A percentile compares a stretch with the other conserved stretches of the same genome.
These are phyloP conservation scores for Saccharomyces hybrid DNA, from an alignment of 1,139 yeast genomes.

Conservation along the genomic window DNA sequence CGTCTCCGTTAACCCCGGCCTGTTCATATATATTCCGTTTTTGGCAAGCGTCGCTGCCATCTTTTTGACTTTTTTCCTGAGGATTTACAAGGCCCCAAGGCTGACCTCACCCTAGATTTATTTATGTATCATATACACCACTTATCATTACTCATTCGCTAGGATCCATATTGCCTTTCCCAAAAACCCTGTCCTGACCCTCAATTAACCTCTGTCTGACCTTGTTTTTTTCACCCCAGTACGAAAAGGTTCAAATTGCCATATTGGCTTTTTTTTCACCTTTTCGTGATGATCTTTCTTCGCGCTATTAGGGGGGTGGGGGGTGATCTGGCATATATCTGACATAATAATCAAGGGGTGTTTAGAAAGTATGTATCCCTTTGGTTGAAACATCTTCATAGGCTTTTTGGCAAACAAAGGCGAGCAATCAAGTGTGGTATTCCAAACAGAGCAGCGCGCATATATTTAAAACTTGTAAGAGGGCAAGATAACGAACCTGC, in stretches of 20 bases:
- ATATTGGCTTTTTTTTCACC: neutral
- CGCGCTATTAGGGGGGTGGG: neutral
- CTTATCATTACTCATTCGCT: neutral
- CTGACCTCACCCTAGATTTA: neutral
- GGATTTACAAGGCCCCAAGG: constrained; percentile 10
- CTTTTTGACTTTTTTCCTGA: constrained; percentile 14
- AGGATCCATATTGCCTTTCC: neutral
- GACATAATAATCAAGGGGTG: neutral
- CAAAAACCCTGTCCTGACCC: neutral
- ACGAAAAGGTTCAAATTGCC: neutral
- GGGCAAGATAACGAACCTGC: neutral
- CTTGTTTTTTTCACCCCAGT: neutral
- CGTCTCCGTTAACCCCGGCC: constrained; percentile 27
- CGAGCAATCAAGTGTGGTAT: neutral
- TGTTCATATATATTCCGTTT: constrained; percentile 27
- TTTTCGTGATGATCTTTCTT: neutral
- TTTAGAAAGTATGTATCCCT: neutral
- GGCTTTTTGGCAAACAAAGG: neutral
- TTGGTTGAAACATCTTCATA: neutral
- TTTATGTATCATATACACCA: neutral
- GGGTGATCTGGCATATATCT: neutral
- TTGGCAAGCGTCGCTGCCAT: constrained; percentile 10
- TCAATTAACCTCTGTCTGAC: neutral
- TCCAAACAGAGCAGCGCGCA: neutral
- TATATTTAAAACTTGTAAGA: neutral